Evolutionary conservation across 768 basidiomycete genomes (phyloP).

Genomic region (Russula virescens): DNA sequence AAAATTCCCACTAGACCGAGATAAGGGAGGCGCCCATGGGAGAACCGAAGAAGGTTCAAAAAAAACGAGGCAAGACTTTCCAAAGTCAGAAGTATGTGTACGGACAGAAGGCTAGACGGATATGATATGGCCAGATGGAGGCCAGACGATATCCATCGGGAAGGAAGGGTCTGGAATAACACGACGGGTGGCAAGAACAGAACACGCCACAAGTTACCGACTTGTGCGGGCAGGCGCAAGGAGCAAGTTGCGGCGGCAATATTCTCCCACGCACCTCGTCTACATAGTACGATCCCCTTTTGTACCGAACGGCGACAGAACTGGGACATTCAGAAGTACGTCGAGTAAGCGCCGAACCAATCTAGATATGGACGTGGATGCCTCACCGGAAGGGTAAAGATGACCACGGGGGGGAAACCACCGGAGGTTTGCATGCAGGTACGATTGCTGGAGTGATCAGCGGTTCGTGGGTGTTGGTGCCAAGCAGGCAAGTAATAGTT

Average conservation of each 20-base stretch:
- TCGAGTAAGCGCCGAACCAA: not conserved
- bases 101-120: not conserved
- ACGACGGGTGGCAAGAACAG: conserved; percentile 12
- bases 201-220: conserved; percentile 1
- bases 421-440: not conserved
- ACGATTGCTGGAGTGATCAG: conserved; percentile 19
- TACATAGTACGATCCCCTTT: not conserved
- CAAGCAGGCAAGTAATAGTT: conserved; percentile 1
- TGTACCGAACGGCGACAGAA: not conserved
- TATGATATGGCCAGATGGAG: conserved; percentile 14
- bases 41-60: conserved; percentile 12
- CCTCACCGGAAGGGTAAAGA: conserved; percentile 8
- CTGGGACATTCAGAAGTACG: not conserved
- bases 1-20: conserved; percentile 22
- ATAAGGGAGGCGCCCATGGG: conserved; percentile 19
- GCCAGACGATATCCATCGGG: conserved; percentile 4
- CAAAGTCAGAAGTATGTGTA: conserved; percentile 10
- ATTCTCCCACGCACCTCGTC: not conserved
- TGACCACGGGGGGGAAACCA: conserved; percentile 1
- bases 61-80: conserved; percentile 16
- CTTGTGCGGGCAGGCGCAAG: not conserved
- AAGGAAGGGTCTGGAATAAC: not conserved
- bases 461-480: conserved; percentile 3
- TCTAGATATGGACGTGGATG: not conserved
- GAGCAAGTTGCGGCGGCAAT: not conserved